Evolutionary conservation across 2,329 filamentous ascomycete genomes (phyloP).

Genomic region (Phaeoacremonium minimum): DNA sequence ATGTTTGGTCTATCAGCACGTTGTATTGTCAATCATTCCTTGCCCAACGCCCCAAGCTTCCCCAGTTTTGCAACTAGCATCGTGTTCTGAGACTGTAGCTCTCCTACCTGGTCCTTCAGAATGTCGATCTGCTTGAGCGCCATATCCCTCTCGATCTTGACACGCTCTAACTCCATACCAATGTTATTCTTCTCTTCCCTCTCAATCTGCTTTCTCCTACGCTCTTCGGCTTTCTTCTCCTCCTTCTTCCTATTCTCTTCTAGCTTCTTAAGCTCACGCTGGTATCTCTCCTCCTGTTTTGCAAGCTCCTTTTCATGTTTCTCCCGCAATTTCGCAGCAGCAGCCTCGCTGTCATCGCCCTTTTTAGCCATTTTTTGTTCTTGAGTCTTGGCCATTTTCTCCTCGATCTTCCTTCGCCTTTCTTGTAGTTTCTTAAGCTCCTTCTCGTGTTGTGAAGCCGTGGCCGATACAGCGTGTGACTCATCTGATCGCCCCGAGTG

Average conservation of each 20-base stretch:
- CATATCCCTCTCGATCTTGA: constrained; percentile 46
- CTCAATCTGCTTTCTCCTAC: constrained; percentile 45
- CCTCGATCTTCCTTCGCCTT: constrained; percentile 57
- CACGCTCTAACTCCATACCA: constrained; percentile 47
- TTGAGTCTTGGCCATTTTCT: constrained; percentile 54
- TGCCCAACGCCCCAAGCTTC: constrained; percentile 22
- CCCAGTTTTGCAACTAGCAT: constrained; percentile 51
- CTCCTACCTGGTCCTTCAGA: constrained; percentile 49
- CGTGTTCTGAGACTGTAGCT: constrained; percentile 58
- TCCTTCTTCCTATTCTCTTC: constrained; percentile 62
- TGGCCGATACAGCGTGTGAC: constrained; percentile 22
- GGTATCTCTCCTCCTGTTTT: constrained; percentile 64
- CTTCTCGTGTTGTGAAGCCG: constrained; percentile 46
- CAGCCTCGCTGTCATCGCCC: constrained; percentile 37
- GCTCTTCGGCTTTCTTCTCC: constrained; percentile 52
- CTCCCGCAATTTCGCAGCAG: constrained; percentile 54
- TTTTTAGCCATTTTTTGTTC: constrained; percentile 40
- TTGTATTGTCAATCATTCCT: no score
- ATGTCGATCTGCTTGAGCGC: constrained; percentile 49
- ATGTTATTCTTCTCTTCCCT: constrained; percentile 47
- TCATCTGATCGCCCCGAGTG: constrained; percentile 33
- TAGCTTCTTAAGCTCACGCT: constrained; percentile 58
- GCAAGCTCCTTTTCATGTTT: constrained; percentile 60
- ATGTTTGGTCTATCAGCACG: no score
- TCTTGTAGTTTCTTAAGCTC: constrained; percentile 61